phyloP scores from a whole-genome alignment of 345 rosid species.

The Hibiscus syriacus region DNA sequence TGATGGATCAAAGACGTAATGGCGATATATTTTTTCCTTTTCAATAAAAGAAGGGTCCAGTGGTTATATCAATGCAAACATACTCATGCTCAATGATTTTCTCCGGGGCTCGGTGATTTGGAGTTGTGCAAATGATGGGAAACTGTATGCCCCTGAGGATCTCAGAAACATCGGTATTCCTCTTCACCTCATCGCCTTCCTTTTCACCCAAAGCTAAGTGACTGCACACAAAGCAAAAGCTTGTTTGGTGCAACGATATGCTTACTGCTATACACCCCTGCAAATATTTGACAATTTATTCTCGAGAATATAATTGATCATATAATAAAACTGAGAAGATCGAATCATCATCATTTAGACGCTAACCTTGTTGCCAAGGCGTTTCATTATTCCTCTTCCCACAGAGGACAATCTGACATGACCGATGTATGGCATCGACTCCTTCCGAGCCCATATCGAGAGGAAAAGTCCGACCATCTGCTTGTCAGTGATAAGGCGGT shows the following conservation, averaged over 20 bases:
- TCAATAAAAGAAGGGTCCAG: no score
- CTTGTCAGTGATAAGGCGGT: slow-evolving; percentile 63
- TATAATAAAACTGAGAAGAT: not conserved
- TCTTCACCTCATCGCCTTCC: slow-evolving; percentile 80
- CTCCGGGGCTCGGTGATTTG: slow-evolving; percentile 53
- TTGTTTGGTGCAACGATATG: slow-evolving; percentile 83
- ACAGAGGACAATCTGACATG: no score
- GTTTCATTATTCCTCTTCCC: no score
- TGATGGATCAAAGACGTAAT: not conserved
- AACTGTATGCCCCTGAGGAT: slow-evolving; percentile 71
- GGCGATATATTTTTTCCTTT: no score
- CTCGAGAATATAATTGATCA: not conserved
- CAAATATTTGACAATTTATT: not conserved
- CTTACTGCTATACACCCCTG: slow-evolving; percentile 90
- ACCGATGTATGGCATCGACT: no score
- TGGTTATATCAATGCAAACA: slow-evolving; percentile 15
- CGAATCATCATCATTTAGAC: no score
- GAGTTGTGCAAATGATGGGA: slow-evolving; percentile 57
- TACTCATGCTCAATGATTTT: slow-evolving; percentile 78
- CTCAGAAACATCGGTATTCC: slow-evolving; percentile 83
- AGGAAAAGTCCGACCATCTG: slow-evolving; percentile 97
- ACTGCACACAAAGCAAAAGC: slow-evolving; percentile 89
- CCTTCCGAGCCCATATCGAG: no score
- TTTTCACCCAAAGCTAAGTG: slow-evolving; percentile 98
- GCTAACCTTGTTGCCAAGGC: no score